phyloP scores from a whole-genome alignment of 768 basidiomycete genomes.

The Rubroboletus pulcherrimus region DNA sequence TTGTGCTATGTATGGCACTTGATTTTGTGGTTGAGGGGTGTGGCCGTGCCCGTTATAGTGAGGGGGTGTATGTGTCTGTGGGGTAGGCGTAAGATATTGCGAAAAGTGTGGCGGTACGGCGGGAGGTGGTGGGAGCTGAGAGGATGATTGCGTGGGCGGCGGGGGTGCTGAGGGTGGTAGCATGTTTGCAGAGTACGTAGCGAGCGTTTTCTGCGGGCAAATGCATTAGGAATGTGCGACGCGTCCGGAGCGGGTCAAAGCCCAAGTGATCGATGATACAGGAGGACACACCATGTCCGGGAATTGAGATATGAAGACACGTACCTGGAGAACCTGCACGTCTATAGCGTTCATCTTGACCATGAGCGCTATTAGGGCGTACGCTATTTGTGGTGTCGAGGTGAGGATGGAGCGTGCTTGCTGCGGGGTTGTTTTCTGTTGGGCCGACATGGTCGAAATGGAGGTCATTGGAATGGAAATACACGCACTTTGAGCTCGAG shows the following conservation, averaged over 20 bases:
- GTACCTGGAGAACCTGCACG: conserved; percentile 71
- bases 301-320: not conserved
- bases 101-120: conserved; percentile 45
- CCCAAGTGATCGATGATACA: not conserved
- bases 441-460: not conserved
- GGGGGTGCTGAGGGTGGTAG: conserved; percentile 12
- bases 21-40: conserved; percentile 25
- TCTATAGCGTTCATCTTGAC: conserved; percentile 73
- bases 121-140: conserved; percentile 31
- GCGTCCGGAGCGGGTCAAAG: not conserved
- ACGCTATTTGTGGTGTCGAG: conserved; percentile 70
- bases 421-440: conserved; percentile 71
- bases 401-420: conserved; percentile 68
- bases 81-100: conserved; percentile 35
- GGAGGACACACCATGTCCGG: not conserved
- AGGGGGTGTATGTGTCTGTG: conserved; percentile 29
- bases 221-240: conserved; percentile 5
- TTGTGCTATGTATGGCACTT: conserved; percentile 17
- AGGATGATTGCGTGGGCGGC: conserved; percentile 21
- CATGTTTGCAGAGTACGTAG: conserved; percentile 41
- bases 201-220: conserved; percentile 53
- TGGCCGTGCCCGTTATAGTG: conserved; percentile 29
- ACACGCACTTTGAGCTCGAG: conserved; percentile 60
- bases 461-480: too few species aligned
- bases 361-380: conserved; percentile 74